Percentiles rank a stretch among this genome's conserved stretches.
phyloP scores from a whole-genome alignment of 2,329 filamentous ascomycete genomes.

The Penicillium sp. region DNA sequence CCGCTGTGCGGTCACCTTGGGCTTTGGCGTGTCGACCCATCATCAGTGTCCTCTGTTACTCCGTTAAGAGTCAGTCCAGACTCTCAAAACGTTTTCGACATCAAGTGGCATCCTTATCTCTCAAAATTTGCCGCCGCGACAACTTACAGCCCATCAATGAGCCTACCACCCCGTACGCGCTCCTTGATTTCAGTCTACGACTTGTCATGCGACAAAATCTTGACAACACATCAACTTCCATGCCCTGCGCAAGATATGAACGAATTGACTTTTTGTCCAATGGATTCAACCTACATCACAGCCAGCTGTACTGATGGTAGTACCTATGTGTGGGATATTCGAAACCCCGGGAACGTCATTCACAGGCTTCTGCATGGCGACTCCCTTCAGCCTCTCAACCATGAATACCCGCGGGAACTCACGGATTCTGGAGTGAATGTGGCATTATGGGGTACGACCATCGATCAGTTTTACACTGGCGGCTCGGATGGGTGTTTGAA shows the following conservation, averaged over 20 bases:
- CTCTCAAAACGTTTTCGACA: slow-evolving; percentile 53
- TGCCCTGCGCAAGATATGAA: slow-evolving; percentile 58
- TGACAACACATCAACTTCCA: slow-evolving; percentile 39
- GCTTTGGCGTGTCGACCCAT: slow-evolving; percentile 48
- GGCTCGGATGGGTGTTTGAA: slow-evolving; percentile 58
- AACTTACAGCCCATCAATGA: slow-evolving; percentile 25
- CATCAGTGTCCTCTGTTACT: slow-evolving; percentile 28
- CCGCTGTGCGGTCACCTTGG: slow-evolving; percentile 48
- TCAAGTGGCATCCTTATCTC: slow-evolving; percentile 51
- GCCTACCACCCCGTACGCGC: slow-evolving; percentile 35
- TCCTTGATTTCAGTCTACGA: slow-evolving; percentile 53
- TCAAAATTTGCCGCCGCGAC: slow-evolving; percentile 51
- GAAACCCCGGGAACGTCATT: slow-evolving; percentile 43
- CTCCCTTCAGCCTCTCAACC: slow-evolving; percentile 45
- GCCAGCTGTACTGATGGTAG: slow-evolving; percentile 56
- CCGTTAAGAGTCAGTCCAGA: slow-evolving; percentile 41
- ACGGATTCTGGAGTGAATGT: slow-evolving; percentile 55
- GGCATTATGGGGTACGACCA: slow-evolving; percentile 51
- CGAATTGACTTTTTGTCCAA: slow-evolving; percentile 49
- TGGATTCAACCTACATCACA: slow-evolving; percentile 46
- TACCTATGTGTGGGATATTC: slow-evolving; percentile 57
- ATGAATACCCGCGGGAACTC: slow-evolving; percentile 40
- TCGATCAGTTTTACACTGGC: slow-evolving; percentile 52
- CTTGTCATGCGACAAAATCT: slow-evolving; percentile 1
- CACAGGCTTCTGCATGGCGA: slow-evolving; percentile 48